Conservation (phyloP, 176 grass and related monocot species). For the Elaeis guineensis region DNA sequence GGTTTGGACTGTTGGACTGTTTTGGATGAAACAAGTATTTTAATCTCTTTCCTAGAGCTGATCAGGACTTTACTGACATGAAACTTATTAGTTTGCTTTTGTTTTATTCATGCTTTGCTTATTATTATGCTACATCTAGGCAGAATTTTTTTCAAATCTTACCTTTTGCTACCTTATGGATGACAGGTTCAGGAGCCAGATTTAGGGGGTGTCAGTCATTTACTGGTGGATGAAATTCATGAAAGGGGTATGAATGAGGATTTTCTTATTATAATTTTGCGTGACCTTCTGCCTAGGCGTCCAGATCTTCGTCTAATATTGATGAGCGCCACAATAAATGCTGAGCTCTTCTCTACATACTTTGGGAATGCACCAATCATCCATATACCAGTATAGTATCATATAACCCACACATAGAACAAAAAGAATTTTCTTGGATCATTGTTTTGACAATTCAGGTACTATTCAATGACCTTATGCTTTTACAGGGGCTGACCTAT, state of each 20-base stretch:
- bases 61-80: no score
- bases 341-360: slow-evolving; percentile 90
- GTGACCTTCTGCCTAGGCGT: slow-evolving; percentile 71
- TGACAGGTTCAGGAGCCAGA: slow-evolving; percentile 81
- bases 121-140: background rate
- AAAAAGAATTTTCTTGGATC: background rate
- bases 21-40: no score
- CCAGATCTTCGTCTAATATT: slow-evolving; percentile 79
- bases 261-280: slow-evolving; percentile 97
- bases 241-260: slow-evolving; percentile 98
- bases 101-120: no score
- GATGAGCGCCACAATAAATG: slow-evolving; percentile 99
- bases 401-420: no score
- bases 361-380: slow-evolving; percentile 71
- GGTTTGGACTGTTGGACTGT: no score
- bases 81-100: background rate
- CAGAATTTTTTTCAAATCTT: background rate
- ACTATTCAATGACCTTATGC: slow-evolving; percentile 13
- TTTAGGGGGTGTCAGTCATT: slow-evolving; percentile 70
- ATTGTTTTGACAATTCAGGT: slow-evolving; percentile 9
- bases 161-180: background rate
- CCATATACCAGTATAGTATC: slow-evolving; percentile 77
- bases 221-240: slow-evolving; percentile 96
- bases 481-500: slow-evolving; percentile 78
- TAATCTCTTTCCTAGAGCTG: no score